Evolutionary conservation across 1,284 basidiomycete genomes (phyloP), one percentile per base, ranked within the genome.

Genomic region (Ustilago vetiveriae): DNA sequence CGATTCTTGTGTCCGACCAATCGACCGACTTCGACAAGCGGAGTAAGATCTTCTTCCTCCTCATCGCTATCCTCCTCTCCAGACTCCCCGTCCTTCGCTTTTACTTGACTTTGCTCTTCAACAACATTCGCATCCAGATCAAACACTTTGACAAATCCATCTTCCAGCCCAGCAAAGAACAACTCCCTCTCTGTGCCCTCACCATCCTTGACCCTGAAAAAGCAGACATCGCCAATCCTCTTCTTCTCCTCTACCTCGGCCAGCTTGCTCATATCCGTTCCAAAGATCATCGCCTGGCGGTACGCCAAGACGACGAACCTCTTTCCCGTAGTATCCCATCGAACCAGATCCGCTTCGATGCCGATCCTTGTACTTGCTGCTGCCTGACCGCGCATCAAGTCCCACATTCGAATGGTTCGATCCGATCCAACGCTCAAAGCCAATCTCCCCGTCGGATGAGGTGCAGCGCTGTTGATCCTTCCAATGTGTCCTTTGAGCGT

Each of bases 401-500:
- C 95, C 95, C 95, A 98, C 93, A 98, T 95, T 45, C 94, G 87
- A 58, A 98, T 82, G 8, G 91, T 92, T 63, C 88, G 86, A 80
- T 98, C 95, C 75, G 90, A 90, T 11, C 95, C 95, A 0, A 97
- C 93, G 66, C 89, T 92, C 26, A 98, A 83, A 0, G 90, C 94
- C 16, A 97, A 87, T 74, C 96, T 91, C 3, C 93, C 92, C 0
- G 91, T 91, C 0, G 94, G 94, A 80, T 98, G 95, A 0, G 96
- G 89, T 11, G 92, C 90, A 33, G 96, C 88, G 44, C 87, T 88
- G 82, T 97, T 97, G 66, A 98, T 89, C 23, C 90, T 88, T 1
- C 92, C 94, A 62, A 92, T 93, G 84, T 98, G 95, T 0, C 95
- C 95, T 74, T 92, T 93, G 58, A 98, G 85, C 3, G 88, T 85